phyloP scores from a whole-genome alignment of 371 early-diverging fungal species.

The Mucor piriformis region DNA sequence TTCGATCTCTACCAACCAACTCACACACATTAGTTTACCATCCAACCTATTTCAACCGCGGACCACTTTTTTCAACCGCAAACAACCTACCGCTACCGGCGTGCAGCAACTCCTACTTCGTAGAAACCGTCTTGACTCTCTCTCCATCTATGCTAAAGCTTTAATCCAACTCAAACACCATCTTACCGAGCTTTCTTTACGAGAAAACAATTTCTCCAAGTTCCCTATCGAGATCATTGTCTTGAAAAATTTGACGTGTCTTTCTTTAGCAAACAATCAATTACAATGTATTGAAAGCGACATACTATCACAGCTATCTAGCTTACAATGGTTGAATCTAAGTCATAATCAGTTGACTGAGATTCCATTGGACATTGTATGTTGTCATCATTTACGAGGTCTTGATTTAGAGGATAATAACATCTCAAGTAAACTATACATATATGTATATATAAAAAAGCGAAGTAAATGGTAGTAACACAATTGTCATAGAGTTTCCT shows the following conservation, averaged over 20 bases:
- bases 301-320: constrained; percentile 20
- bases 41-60: constrained; percentile 18
- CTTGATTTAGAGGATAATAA: constrained; percentile 67
- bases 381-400: constrained; percentile 58
- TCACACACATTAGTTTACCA: constrained; percentile 16
- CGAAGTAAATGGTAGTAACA: background rate
- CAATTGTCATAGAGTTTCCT: constrained; percentile 46
- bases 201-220: constrained; percentile 47
- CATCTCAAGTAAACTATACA: constrained; percentile 42
- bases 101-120: constrained; percentile 27
- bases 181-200: constrained; percentile 46
- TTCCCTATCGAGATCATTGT: constrained; percentile 60
- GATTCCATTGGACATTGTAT: constrained; percentile 57
- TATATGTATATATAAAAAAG: too few species aligned
- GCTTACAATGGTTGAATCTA: constrained; percentile 40
- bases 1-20: too few species aligned
- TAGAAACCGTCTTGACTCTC: constrained; percentile 18
- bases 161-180: constrained; percentile 12
- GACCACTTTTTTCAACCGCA: constrained; percentile 9
- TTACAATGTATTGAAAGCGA: constrained; percentile 32
- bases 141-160: constrained; percentile 22
- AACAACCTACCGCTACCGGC: constrained; percentile 5
- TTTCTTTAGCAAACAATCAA: constrained; percentile 69
- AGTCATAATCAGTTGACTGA: constrained; percentile 27
- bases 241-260: constrained; percentile 60